Percentiles rank a stretch among this genome's conserved stretches.
Conservation (phyloP, 1,284 basidiomycete species). For the Neolentinus lepideus region DNA sequence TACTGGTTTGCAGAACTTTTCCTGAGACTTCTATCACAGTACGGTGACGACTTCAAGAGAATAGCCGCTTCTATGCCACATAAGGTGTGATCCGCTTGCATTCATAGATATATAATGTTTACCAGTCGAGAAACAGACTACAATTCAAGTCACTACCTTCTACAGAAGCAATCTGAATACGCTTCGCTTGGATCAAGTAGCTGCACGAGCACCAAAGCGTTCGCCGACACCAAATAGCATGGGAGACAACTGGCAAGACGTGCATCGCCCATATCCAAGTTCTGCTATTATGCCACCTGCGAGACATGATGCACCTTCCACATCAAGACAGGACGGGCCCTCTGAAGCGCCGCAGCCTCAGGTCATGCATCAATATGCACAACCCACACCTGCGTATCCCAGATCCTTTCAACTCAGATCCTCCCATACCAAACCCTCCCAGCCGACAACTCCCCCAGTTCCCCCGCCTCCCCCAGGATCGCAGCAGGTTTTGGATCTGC, state of each 20-base stretch:
- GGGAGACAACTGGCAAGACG: slow-evolving; percentile 6
- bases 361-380: not conserved
- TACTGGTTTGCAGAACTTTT: slow-evolving; percentile 46
- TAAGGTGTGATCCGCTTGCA: slow-evolving; percentile 40
- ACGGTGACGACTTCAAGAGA: slow-evolving; percentile 71
- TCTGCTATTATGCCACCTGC: not conserved
- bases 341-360: not conserved
- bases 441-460: not conserved
- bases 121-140: slow-evolving; percentile 37
- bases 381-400: not conserved
- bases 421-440: too few species aligned
- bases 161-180: slow-evolving; percentile 43
- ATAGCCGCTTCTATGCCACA: slow-evolving; percentile 70
- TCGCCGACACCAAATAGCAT: slow-evolving; percentile 21
- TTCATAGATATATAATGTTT: slow-evolving; percentile 6
- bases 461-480: not conserved
- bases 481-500: not conserved
- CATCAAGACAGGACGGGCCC: not conserved
- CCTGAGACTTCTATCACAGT: slow-evolving; percentile 52
- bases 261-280: not conserved
- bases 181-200: slow-evolving; percentile 36
- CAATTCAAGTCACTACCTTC: slow-evolving; percentile 69
- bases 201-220: slow-evolving; percentile 24
- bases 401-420: too few species aligned
- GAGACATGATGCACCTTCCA: not conserved